These are phyloP conservation scores for Epichloe festucae DNA, from an alignment of 2,329 filamentous ascomycete species.

Conservation along the genomic window DNA sequence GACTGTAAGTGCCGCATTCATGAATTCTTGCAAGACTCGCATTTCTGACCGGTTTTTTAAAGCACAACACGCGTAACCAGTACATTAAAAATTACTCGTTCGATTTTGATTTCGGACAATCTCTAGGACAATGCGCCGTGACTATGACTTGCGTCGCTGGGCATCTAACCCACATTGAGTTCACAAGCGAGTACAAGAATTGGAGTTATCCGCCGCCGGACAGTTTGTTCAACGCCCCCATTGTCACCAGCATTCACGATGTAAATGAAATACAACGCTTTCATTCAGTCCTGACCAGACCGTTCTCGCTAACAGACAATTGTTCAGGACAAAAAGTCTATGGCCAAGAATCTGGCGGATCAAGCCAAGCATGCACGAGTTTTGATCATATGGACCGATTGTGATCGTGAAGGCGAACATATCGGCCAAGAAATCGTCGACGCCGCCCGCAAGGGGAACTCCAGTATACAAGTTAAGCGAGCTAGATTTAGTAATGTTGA, in stretches of 20 bases:
- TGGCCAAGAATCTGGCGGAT: slow-evolving; percentile 73
- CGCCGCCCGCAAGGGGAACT: slow-evolving; percentile 63
- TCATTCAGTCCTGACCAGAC: background rate
- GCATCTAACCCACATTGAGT: slow-evolving; percentile 73
- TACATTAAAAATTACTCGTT: slow-evolving; percentile 95
- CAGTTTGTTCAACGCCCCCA: slow-evolving; percentile 67
- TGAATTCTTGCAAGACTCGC: background rate
- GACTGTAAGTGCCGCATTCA: slow-evolving; percentile 41
- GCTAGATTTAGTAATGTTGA: slow-evolving; percentile 96
- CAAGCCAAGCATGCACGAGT: slow-evolving; percentile 62
- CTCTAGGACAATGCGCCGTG: slow-evolving; percentile 72
- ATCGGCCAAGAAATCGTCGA: slow-evolving; percentile 85
- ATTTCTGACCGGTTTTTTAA: slow-evolving; percentile 10
- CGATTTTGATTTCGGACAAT: slow-evolving; percentile 68
- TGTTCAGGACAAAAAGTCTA: slow-evolving; percentile 59
- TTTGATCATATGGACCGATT: slow-evolving; percentile 97
- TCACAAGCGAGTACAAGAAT: slow-evolving; percentile 57
- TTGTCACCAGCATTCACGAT: slow-evolving; percentile 53
- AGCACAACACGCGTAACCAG: slow-evolving; percentile 57
- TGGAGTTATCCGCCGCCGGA: slow-evolving; percentile 75
- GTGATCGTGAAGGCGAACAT: slow-evolving; percentile 92
- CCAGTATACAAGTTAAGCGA: slow-evolving; percentile 63
- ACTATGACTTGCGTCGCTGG: slow-evolving; percentile 91
- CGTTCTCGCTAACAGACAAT: background rate
- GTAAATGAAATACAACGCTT: slow-evolving; percentile 28